Evolutionary conservation across 768 basidiomycete genomes (phyloP).

Genomic region (Brasilioporus rufonigricans): DNA sequence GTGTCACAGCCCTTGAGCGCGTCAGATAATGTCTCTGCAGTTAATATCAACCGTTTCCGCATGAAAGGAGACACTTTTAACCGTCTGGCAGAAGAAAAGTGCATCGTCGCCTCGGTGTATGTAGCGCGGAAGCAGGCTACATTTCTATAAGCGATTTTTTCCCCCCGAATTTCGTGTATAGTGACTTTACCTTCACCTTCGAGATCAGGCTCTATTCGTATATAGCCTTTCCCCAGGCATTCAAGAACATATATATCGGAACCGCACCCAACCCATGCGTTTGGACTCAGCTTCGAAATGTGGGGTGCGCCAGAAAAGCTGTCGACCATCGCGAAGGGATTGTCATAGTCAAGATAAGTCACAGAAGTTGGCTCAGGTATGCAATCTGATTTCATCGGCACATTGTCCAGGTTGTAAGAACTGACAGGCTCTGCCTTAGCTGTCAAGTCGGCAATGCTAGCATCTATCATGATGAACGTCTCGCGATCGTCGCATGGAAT

Average conservation of each 20-base stretch:
- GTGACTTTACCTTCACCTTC: constrained; percentile 34
- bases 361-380: constrained; percentile 60
- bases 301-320: constrained; percentile 53
- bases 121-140: constrained; percentile 44
- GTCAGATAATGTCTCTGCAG: constrained; percentile 51
- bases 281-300: constrained; percentile 49
- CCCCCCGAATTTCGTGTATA: background rate
- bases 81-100: constrained; percentile 40
- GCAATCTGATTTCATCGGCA: constrained; percentile 18
- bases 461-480: constrained; percentile 39
- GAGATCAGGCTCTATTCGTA: constrained; percentile 54
- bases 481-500: background rate
- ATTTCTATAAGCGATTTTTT: constrained; percentile 8
- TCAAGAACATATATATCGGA: constrained; percentile 69
- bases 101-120: constrained; percentile 52
- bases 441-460: constrained; percentile 47
- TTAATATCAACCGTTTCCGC: constrained; percentile 50
- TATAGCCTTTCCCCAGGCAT: constrained; percentile 64
- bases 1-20: constrained; percentile 71
- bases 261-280: constrained; percentile 83
- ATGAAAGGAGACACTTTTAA: constrained; percentile 54
- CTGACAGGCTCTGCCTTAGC: constrained; percentile 33
- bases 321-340: constrained; percentile 62
- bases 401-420: constrained; percentile 3
- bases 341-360: constrained; percentile 72